Evolutionary conservation across 2,329 filamentous ascomycete genomes (phyloP), one percentile per base, ranked within the genome.

Genomic region (Microdochium nivale): DNA sequence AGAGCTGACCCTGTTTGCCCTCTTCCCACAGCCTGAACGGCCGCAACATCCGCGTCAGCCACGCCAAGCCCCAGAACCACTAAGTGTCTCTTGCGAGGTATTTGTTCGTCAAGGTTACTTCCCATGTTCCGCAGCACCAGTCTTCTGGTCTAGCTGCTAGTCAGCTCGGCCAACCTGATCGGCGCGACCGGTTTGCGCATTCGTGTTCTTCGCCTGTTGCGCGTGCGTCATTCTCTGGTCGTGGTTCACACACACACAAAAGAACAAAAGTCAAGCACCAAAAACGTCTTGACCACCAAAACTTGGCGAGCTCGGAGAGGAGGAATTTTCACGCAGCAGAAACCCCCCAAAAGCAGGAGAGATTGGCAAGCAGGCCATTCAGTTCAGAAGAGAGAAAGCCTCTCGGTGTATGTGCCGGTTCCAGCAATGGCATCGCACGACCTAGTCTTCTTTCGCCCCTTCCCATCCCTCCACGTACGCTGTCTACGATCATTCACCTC

Each of bases 21-120:
- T 23, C 21, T 7, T 14, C 8, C 19, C 19, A 21, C 21, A 44
- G 40, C 40, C 40, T 44, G 40, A 21, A 23, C 19, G 40, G 40
- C 40, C 40, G 40, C 40, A 44, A 44, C 40, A 44, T 44, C 40
- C 40, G 40, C 19, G 40, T 44, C 40, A 44, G 40, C 40, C 40
- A 44, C 40, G 40, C 40, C 40, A 44, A 44, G 40, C 40, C 40
- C 40, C 40, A 44, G 40, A 44, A 44, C 40, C 40, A 44, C 40
- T 44, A 44, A 44, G 40, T 19, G 40, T 44, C 16, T 44, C 40
- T 44, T 5, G 2, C 19, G 10, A 19, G 40, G 7, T 8, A 19
- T 44, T 11, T 19, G 14, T 7, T 23, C 40, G 40, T 44, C 40
- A 44, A 44, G 33, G 40, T 44, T 44, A 21, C 40, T 21, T 44